Percentiles rank a stretch among this genome's conserved stretches.
These are phyloP conservation scores for Coemansia sp. DNA, from an alignment of 192 early-diverging fungal genomes.

Conservation along the genomic window DNA sequence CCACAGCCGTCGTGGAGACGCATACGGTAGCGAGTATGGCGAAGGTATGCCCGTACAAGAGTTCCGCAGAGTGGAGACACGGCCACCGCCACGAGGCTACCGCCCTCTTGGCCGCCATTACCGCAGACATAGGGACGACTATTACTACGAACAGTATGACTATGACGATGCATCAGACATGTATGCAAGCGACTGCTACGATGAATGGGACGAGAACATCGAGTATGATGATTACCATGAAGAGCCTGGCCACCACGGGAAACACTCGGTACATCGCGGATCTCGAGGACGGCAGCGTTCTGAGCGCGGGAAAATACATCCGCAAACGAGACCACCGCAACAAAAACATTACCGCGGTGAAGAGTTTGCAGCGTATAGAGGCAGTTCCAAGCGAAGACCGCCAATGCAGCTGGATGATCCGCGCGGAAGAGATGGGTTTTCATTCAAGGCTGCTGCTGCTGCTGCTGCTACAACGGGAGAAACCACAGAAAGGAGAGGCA, in stretches of 20 bases:
- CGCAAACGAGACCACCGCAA: neutral
- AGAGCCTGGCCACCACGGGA: neutral
- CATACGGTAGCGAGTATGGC: constrained; percentile 24
- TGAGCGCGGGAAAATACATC: neutral
- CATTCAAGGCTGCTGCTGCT: neutral
- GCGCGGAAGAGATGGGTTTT: constrained; percentile 29
- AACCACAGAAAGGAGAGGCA: constrained; percentile 3
- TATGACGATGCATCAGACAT: constrained; percentile 38
- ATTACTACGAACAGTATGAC: constrained; percentile 34
- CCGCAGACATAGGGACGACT: constrained; percentile 12
- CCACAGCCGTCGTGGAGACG: constrained; percentile 15
- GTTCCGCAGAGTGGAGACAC: constrained; percentile 27
- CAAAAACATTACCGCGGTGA: neutral
- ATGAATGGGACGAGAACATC: constrained; percentile 27
- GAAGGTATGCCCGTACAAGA: constrained; percentile 14
- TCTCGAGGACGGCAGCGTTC: neutral
- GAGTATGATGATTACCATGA: constrained; percentile 16
- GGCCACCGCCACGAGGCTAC: constrained; percentile 16
- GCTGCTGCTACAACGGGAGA: neutral
- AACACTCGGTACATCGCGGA: constrained; percentile 12
- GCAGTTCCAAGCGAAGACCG: neutral
- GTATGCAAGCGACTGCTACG: constrained; percentile 32
- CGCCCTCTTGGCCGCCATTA: constrained; percentile 11
- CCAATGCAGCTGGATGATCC: constrained; percentile 40
- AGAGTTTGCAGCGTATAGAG: neutral